These are phyloP conservation scores for Turritis glabra DNA, from an alignment of 345 rosid species.

Conservation along the genomic window DNA sequence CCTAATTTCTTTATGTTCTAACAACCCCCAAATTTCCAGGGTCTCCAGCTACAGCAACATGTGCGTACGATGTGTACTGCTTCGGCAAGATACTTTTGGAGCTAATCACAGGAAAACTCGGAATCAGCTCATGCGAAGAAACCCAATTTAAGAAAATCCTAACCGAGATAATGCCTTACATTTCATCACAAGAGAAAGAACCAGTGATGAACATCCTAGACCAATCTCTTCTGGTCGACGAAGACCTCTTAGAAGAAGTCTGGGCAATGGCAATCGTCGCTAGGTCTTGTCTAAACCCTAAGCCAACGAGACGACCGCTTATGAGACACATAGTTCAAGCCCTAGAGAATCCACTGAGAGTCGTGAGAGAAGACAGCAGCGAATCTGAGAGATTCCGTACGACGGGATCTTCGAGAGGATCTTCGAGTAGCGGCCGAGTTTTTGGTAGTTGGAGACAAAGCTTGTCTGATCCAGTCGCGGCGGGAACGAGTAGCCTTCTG, in stretches of 20 bases:
- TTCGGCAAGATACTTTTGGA: slow-evolving; percentile 87
- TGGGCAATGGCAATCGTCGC: slow-evolving; percentile 99
- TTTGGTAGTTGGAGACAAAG: slow-evolving; percentile 90
- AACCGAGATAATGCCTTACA: slow-evolving; percentile 56
- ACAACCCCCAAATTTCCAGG: slow-evolving; percentile 42
- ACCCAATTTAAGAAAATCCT: slow-evolving; percentile 58
- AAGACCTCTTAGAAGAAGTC: slow-evolving; percentile 92
- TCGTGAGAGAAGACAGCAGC: slow-evolving; percentile 70
- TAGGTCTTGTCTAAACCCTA: slow-evolving; percentile 84
- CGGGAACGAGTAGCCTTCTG: slow-evolving; percentile 39
- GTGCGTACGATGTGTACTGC: slow-evolving; percentile 85
- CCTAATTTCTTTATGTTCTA: not conserved
- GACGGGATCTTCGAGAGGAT: slow-evolving; percentile 59
- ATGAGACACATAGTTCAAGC: slow-evolving; percentile 92
- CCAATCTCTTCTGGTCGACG: slow-evolving; percentile 78
- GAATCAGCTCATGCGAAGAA: slow-evolving; percentile 68
- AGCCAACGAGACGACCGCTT: slow-evolving; percentile 71
- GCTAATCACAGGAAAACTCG: slow-evolving; percentile 89
- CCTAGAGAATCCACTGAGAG: slow-evolving; percentile 86
- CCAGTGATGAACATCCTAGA: slow-evolving; percentile 73
- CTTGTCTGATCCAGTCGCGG: slow-evolving; percentile 48
- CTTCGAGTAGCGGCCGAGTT: slow-evolving; percentile 66
- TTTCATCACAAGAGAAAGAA: slow-evolving; percentile 70
- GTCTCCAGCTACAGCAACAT: slow-evolving; percentile 42
- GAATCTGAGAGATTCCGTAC: slow-evolving; percentile 71